Evolutionary conservation across 345 rosid species (phyloP), one percentile per base, ranked within the genome.

Genomic region (Excoecaria agallocha): DNA sequence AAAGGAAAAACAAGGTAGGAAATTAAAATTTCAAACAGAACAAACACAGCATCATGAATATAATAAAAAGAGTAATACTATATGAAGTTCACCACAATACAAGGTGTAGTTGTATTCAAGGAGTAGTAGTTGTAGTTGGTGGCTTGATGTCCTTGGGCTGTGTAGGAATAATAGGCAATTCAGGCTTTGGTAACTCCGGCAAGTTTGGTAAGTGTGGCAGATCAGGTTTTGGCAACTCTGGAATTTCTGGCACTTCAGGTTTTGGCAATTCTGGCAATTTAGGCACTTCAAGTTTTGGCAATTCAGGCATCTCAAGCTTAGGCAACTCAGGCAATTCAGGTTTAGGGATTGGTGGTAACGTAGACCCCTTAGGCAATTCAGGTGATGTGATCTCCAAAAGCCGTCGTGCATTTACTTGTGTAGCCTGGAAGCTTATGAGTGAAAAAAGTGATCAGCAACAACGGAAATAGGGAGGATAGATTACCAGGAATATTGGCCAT

Each of bases 221-320:
- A 16, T 58, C 55, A 20, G 66, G 74, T 10, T 71, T 58, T 43
- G 74, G 74, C 22, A 71, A 10, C 16, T 71, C 74, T 2, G 74
- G 74, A 4, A 71, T 0, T 45, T 71, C n/a, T 13, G 74, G 62
- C 24, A 58, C 24, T 58, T 58, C 62, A 22, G 37, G 62, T 15
- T 58, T 58, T 8, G 62, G 66, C 16, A 71, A 6, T 8, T 11
- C 20, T 0, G 74, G 74, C 16, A 71, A 1, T 0, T 71, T 3
- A 7, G 61, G 67, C 13, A 22, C 4, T 13, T 67, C 39, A 6
- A 37, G 70, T 35, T 22, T 24, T 48, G 71, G 71, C 12, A 58
- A 30, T 11, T 68, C 71, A 4, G 58, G 37, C 62, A 58, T 10
- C 9, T 24, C 12, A 20, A 20, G 20, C 57, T 52, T 52, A 0